These are phyloP conservation scores for Clarireedia paspali DNA, from an alignment of 2,329 filamentous ascomycete genomes.

Conservation along the genomic window DNA sequence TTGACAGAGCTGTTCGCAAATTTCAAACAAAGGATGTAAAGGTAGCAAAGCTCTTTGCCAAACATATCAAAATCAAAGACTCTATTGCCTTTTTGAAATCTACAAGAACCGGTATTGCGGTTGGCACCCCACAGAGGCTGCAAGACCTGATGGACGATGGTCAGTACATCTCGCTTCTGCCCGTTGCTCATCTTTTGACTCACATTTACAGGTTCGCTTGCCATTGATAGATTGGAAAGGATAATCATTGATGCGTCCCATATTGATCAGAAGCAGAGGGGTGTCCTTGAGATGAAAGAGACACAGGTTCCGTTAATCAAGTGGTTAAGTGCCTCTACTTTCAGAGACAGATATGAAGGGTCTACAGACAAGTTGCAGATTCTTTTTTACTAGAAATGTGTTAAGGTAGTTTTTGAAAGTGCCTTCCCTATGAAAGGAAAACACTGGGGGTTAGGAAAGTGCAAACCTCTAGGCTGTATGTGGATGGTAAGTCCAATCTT, in stretches of 20 bases:
- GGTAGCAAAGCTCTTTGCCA: constrained; percentile 91
- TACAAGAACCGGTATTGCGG: constrained; percentile 71
- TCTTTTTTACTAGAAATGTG: constrained; percentile 53
- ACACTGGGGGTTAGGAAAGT: not conserved
- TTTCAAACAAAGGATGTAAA: constrained; percentile 72
- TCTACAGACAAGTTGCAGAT: constrained; percentile 50
- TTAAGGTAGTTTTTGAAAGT: not conserved
- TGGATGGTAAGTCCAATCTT: too few relatives aligned
- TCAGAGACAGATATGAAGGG: constrained; percentile 60
- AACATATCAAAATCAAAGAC: constrained; percentile 93
- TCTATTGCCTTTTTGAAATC: constrained; percentile 67
- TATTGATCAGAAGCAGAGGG: constrained; percentile 90
- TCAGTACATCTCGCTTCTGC: constrained; percentile 32
- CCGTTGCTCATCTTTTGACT: constrained; percentile 4
- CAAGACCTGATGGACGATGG: constrained; percentile 77
- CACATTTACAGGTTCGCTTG: constrained; percentile 51
- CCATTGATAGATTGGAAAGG: constrained; percentile 61
- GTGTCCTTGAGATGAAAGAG: constrained; percentile 92
- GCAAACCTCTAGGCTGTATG: too few relatives aligned
- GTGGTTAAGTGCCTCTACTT: constrained; percentile 62
- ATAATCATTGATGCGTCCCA: constrained; percentile 87
- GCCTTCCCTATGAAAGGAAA: not conserved
- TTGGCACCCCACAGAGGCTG: constrained; percentile 80
- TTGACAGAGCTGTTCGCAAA: constrained; percentile 58
- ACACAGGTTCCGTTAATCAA: constrained; percentile 73